phyloP scores from a whole-genome alignment of 352 stramenopile genomes.

The Phytophthora cactorum region DNA sequence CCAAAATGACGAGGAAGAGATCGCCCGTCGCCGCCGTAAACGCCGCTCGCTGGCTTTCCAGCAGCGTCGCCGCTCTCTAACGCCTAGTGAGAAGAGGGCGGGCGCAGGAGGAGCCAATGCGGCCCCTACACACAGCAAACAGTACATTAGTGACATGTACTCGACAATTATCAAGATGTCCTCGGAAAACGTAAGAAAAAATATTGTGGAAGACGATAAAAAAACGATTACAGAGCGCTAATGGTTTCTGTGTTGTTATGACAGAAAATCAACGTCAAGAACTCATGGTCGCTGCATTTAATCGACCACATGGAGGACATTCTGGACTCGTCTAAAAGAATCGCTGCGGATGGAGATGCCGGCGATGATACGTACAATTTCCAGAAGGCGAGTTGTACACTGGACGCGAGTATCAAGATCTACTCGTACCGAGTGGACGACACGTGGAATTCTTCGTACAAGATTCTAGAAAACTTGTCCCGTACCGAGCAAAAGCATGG shows the following conservation, averaged over 20 bases:
- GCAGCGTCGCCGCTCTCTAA: constrained; percentile 75
- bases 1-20: constrained; percentile 69
- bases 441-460: constrained; percentile 97
- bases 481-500: constrained; percentile 74
- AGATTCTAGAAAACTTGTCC: constrained; percentile 98
- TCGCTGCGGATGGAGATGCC: constrained; percentile 38
- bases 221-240: background rate
- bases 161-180: constrained; percentile 93
- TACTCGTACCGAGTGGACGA: constrained; percentile 99
- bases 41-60: constrained; percentile 76
- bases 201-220: background rate
- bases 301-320: constrained; percentile 99
- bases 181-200: constrained; percentile 81
- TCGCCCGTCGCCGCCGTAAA: constrained; percentile 61
- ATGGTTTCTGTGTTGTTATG: constrained; percentile 6
- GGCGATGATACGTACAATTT: constrained; percentile 93
- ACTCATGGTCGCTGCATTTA: constrained; percentile 96
- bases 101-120: constrained; percentile 7
- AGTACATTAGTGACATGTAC: constrained; percentile 94
- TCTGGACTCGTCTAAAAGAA: constrained; percentile 65
- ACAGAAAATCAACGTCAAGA: constrained; percentile 98
- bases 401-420: constrained; percentile 99
- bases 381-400: constrained; percentile 96
- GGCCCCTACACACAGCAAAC: constrained; percentile 46
- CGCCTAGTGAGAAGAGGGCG: constrained; percentile 44